Evolutionary conservation across 441 rosid genomes (phyloP).

Genomic region (Lepidium campestre): DNA sequence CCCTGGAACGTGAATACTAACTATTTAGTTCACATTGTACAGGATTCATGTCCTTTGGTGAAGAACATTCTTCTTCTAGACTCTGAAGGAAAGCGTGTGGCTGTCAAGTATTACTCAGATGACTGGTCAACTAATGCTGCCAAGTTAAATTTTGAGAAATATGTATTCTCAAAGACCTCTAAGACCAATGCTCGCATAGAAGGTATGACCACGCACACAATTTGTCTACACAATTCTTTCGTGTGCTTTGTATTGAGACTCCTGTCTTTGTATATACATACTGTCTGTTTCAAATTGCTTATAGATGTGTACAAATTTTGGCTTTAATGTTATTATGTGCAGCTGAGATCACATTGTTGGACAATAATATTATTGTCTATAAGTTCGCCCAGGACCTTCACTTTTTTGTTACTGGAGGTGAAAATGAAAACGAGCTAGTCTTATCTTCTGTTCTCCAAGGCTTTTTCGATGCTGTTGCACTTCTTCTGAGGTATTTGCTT

Average conservation of each 20-base stretch:
- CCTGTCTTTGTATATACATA: background rate
- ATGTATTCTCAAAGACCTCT: slow-evolving; percentile 60
- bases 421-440: slow-evolving; percentile 86
- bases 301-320: slow-evolving; percentile 8
- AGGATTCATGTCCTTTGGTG: slow-evolving; percentile 75
- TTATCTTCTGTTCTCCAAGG: slow-evolving; percentile 87
- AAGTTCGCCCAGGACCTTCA: slow-evolving; percentile 91
- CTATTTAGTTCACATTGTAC: background rate
- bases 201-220: slow-evolving; percentile 35
- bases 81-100: slow-evolving; percentile 92
- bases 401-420: slow-evolving; percentile 89
- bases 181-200: slow-evolving; percentile 86
- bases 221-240: background rate
- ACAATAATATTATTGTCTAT: slow-evolving; percentile 60
- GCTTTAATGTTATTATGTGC: slow-evolving; percentile 19
- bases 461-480: slow-evolving; percentile 70
- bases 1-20: background rate
- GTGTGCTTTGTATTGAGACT: background rate
- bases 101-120: slow-evolving; percentile 80
- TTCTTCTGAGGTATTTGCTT: slow-evolving; percentile 64
- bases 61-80: slow-evolving; percentile 90
- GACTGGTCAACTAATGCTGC: slow-evolving; percentile 78
- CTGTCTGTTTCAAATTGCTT: background rate
- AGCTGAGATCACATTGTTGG: slow-evolving; percentile 86
- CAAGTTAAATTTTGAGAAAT: slow-evolving; percentile 69